Evolutionary conservation across 805 yeast genomes (phyloP).

Genomic region (Clavispora fructus): DNA sequence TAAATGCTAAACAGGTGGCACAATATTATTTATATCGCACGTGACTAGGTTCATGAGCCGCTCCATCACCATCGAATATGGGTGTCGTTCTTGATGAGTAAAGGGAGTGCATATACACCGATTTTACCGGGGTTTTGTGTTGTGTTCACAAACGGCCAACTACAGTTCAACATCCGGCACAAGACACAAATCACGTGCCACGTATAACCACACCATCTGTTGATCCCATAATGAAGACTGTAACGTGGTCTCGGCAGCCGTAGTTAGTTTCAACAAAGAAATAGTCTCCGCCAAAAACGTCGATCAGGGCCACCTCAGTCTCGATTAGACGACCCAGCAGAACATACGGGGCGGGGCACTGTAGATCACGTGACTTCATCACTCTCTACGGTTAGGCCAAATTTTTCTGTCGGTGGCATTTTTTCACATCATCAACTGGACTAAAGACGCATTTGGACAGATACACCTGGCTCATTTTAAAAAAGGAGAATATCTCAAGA

Average conservation of each 20-base stretch:
- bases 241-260: no score
- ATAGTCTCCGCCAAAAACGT: no score
- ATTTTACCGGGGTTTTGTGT: background rate
- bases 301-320: no score
- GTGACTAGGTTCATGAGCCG: no score
- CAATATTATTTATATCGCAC: no score
- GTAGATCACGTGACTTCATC: background rate
- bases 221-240: no score
- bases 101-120: background rate
- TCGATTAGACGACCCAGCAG: background rate
- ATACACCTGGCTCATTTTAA: background rate
- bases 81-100: no score
- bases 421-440: background rate
- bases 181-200: background rate
- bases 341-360: background rate
- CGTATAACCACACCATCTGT: no score
- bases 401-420: slow-evolving; percentile 1
- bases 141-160: background rate
- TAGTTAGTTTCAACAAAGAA: no score
- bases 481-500: background rate
- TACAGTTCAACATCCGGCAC: no score
- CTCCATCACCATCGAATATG: no score
- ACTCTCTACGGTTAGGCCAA: background rate
- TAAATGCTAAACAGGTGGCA: no score
- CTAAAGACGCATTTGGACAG: background rate